Percentiles rank a stretch among this genome's conserved stretches.
Evolutionary conservation across 305 asterid species (phyloP).

Genomic region (Fraxinus velutina): DNA sequence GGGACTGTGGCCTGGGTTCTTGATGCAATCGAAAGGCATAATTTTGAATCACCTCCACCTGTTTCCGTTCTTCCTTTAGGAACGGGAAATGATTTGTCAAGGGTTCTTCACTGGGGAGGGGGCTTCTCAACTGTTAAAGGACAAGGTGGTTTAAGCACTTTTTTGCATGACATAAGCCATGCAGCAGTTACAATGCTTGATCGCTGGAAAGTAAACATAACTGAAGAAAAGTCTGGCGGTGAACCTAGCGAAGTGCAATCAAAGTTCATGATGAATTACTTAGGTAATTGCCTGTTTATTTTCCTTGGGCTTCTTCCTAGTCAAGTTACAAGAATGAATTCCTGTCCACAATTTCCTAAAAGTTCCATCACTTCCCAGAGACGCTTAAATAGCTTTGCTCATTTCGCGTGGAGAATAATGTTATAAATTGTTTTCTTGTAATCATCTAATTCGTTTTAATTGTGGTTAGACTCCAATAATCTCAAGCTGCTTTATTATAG

Average conservation of each 20-base stretch:
- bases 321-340: conserved; percentile 11
- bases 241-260: conserved; percentile 45
- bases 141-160: conserved; percentile 68
- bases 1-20: conserved; percentile 92
- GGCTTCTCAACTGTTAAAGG: conserved; percentile 69
- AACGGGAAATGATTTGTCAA: conserved; percentile 83
- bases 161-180: conserved; percentile 61
- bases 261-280: conserved; percentile 83
- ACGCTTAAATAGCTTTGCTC: neutral
- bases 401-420: neutral
- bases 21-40: conserved; percentile 65
- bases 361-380: conserved; percentile 10
- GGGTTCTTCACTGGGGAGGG: conserved; percentile 78
- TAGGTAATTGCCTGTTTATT: conserved; percentile 45
- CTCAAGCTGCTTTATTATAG: conserved; percentile 33
- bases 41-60: conserved; percentile 78
- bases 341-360: neutral
- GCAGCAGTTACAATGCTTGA: conserved; percentile 84
- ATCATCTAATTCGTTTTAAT: neutral
- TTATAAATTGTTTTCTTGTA: neutral
- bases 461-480: conserved; percentile 17
- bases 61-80: conserved; percentile 84
- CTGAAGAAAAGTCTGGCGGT: conserved; percentile 43
- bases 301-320: neutral
- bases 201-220: conserved; percentile 72